A percentile compares a stretch with the other conserved stretches of the same genome.
Evolutionary conservation across 805 yeast species (phyloP).

Genomic region (Vanderwaltozyma tropicalis): DNA sequence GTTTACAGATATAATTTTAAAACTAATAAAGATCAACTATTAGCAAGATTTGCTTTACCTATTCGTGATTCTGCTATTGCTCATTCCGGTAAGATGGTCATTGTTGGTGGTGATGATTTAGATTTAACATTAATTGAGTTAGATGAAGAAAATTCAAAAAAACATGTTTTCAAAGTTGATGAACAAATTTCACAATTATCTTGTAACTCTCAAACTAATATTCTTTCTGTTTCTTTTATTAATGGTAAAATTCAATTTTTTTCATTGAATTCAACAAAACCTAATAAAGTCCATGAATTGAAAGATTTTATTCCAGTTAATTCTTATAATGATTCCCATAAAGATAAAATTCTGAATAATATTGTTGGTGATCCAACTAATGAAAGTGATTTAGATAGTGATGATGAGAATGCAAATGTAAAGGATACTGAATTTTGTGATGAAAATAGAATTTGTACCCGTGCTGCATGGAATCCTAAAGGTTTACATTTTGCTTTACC

Average conservation of each 20-base stretch:
- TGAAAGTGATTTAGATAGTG: constrained; percentile 34
- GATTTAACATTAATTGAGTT: constrained; percentile 42
- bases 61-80: constrained; percentile 43
- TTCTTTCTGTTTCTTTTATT: constrained; percentile 46
- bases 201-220: constrained; percentile 47
- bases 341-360: constrained; percentile 17
- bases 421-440: constrained; percentile 26
- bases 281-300: constrained; percentile 40
- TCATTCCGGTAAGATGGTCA: constrained; percentile 48
- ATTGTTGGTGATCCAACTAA: constrained; percentile 9
- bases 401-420: constrained; percentile 26
- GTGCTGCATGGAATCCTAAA: constrained; percentile 58
- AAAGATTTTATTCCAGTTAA: constrained; percentile 29
- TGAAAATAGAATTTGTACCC: constrained; percentile 39
- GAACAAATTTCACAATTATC: constrained; percentile 50
- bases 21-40: constrained; percentile 26
- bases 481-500: constrained; percentile 68
- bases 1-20: constrained; percentile 13
- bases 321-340: constrained; percentile 15
- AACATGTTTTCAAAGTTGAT: constrained; percentile 30
- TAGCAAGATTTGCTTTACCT: constrained; percentile 31
- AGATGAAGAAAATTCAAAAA: constrained; percentile 14
- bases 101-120: constrained; percentile 60
- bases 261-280: constrained; percentile 41
- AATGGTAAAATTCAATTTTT: constrained; percentile 50